Evolutionary conservation across 108 stramenopile species (phyloP).

Genomic region (Epipyxis sp.): DNA sequence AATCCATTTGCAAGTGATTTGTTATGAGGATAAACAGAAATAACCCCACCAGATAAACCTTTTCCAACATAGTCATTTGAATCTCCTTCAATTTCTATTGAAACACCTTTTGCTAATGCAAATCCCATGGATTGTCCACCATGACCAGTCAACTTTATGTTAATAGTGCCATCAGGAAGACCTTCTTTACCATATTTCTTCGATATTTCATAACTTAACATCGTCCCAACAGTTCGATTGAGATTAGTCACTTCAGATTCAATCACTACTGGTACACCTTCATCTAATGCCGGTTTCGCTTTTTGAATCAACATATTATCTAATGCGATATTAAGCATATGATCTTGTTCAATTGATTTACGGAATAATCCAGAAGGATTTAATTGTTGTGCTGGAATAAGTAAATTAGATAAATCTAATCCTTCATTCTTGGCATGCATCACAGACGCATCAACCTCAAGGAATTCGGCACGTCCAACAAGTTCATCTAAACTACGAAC

Average conservation of each 20-base stretch:
- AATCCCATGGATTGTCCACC: conserved; percentile 92
- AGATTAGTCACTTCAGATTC: conserved; percentile 75
- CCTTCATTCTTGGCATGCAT: conserved; percentile 92
- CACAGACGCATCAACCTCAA: conserved; percentile 71
- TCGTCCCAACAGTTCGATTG: conserved; percentile 88
- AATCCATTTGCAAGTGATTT: conserved; percentile 56
- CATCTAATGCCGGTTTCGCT: conserved; percentile 70
- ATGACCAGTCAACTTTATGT: conserved; percentile 81
- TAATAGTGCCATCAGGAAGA: conserved; percentile 87
- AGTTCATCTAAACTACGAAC: conserved; percentile 88
- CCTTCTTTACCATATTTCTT: conserved; percentile 82
- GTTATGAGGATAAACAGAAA: conserved; percentile 74
- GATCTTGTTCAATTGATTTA: conserved; percentile 20
- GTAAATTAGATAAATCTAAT: conserved; percentile 82
- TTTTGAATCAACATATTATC: conserved; percentile 73
- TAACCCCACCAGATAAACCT: conserved; percentile 92
- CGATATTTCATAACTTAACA: conserved; percentile 87
- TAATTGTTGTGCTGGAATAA: conserved; percentile 82
- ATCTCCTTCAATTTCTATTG: conserved; percentile 85
- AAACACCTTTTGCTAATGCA: conserved; percentile 87
- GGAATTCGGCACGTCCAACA: conserved; percentile 87
- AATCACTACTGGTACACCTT: conserved; percentile 70
- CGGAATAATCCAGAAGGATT: conserved; percentile 46
- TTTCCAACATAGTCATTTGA: conserved; percentile 96
- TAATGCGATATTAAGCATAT: conserved; percentile 36